Evolutionary conservation across 257 asterid species (phyloP), one percentile per base, ranked within the genome.

Genomic region (Solanum pinnatisectum): DNA sequence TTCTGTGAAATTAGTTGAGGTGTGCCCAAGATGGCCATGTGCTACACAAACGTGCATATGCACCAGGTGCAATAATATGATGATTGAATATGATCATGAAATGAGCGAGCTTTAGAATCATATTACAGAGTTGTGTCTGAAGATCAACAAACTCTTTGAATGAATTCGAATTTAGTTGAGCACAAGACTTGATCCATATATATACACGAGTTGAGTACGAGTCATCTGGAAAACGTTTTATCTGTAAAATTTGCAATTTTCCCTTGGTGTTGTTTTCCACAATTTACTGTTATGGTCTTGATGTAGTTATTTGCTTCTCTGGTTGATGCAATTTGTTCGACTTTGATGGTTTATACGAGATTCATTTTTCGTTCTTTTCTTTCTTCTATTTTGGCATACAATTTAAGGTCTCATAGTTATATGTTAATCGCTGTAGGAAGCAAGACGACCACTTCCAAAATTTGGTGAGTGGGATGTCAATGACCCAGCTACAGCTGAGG

Each of bases 381-480:
- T 35, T 35, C 4, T 35, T 35, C 37, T 35, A 5, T 35, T 37
- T 73, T 35, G 49, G 35, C 30, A 20, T 65, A 39, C 23, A 36
- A 16, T 18, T 30, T 12, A 49, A 46, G 86, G 59, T 82, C 40
- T 77, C 60, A 77, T 3, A n/a, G 84, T 77, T 23, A 8, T 30
- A 44, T 30, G 4, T 44, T n/a, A 42, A 35, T 27, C 84, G 60
- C 46, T 84, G 36, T 74, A 93, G 95, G 93, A 91, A 83, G 88
- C 85, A 63, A 94, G 94, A 59, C 90, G 92, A 60, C 94, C 95
- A 37, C 84, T 94, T 87, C 97, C 97, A 4, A 94, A 94, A 90
- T 94, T 94, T 87, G 97, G 97, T 33, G 97, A 94, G 89, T 94
- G 97, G 96, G 95, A 94, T 74, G 97, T 94, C 36, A 94, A 94